phyloP scores from a whole-genome alignment of 192 early-diverging fungal genomes.

The Pilobolus umbonatus region DNA sequence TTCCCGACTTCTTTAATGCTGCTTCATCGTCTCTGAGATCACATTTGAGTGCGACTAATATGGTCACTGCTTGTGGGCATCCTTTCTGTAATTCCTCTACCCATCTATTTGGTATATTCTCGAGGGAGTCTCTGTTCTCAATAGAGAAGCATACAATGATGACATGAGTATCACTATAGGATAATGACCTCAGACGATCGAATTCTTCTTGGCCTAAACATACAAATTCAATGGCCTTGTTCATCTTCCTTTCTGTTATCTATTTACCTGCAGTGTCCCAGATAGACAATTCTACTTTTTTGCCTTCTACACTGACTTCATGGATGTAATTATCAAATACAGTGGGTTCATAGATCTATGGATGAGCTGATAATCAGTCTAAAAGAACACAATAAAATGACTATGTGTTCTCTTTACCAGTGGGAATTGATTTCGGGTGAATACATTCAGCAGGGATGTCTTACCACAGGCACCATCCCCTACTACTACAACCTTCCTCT shows the following conservation, averaged over 20 bases:
- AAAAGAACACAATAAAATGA: background rate
- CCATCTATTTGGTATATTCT: constrained; percentile 27
- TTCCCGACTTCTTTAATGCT: constrained; percentile 5
- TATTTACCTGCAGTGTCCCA: constrained; percentile 37
- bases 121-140: constrained; percentile 26
- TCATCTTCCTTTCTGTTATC: background rate
- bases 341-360: constrained; percentile 36
- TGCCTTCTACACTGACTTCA: constrained; percentile 27
- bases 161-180: constrained; percentile 32
- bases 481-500: constrained; percentile 31
- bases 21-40: constrained; percentile 29
- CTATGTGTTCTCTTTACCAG: constrained; percentile 55
- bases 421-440: constrained; percentile 74
- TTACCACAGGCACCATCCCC: constrained; percentile 84
- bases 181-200: constrained; percentile 24
- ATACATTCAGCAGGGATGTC: constrained; percentile 71
- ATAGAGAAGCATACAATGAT: constrained; percentile 32
- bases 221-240: background rate
- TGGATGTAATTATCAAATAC: constrained; percentile 37
- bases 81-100: constrained; percentile 18
- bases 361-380: background rate
- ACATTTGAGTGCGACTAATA: constrained; percentile 32
- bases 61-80: constrained; percentile 23
- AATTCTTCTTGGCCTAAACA: constrained; percentile 29
- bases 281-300: constrained; percentile 2